A percentile compares a stretch with the other conserved stretches of the same genome.
Evolutionary conservation across 2,329 filamentous ascomycete genomes (phyloP).

Genomic region (Aspergillus fijiensis): DNA sequence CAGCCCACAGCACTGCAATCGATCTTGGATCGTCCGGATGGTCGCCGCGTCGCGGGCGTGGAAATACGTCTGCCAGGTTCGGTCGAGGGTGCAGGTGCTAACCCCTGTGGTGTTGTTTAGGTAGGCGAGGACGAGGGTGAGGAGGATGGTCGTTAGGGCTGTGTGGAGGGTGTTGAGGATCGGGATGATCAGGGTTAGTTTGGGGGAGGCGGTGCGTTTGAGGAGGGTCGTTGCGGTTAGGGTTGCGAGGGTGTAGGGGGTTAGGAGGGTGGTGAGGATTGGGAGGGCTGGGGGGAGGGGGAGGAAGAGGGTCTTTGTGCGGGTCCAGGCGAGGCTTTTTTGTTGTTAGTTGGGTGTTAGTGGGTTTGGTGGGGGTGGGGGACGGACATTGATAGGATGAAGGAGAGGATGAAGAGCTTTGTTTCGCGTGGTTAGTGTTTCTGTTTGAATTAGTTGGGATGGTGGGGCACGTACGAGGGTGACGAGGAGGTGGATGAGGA

Average conservation of each 20-base stretch:
- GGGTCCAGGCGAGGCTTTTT: slow-evolving; percentile 30
- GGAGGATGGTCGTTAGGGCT: slow-evolving; percentile 28
- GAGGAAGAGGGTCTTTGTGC: slow-evolving; percentile 14
- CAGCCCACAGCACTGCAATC: slow-evolving; percentile 36
- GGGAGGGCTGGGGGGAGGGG: slow-evolving; percentile 29
- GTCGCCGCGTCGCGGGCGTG: slow-evolving; percentile 29
- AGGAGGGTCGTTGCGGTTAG: slow-evolving; percentile 10
- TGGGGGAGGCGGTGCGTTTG: not conserved
- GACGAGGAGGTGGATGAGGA: not conserved
- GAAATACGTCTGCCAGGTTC: slow-evolving; percentile 34
- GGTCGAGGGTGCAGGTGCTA: slow-evolving; percentile 30
- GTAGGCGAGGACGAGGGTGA: slow-evolving; percentile 32
- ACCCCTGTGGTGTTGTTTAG: slow-evolving; percentile 25
- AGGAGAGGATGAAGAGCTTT: not conserved
- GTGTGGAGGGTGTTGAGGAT: slow-evolving; percentile 25
- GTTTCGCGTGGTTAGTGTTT: too few relatives aligned
- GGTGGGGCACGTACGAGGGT: not conserved
- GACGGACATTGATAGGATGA: slow-evolving; percentile 9
- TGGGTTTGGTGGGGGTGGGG: not conserved
- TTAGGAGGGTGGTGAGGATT: slow-evolving; percentile 23
- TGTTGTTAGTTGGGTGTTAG: not conserved
- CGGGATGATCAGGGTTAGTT: not conserved
- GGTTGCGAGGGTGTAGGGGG: slow-evolving; percentile 11
- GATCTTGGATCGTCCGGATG: slow-evolving; percentile 36
- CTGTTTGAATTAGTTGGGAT: too few relatives aligned